A percentile compares a stretch with the other conserved stretches of the same genome.
phyloP scores from a whole-genome alignment of 2,329 filamentous ascomycete species.

The Orbilia oligospora region DNA sequence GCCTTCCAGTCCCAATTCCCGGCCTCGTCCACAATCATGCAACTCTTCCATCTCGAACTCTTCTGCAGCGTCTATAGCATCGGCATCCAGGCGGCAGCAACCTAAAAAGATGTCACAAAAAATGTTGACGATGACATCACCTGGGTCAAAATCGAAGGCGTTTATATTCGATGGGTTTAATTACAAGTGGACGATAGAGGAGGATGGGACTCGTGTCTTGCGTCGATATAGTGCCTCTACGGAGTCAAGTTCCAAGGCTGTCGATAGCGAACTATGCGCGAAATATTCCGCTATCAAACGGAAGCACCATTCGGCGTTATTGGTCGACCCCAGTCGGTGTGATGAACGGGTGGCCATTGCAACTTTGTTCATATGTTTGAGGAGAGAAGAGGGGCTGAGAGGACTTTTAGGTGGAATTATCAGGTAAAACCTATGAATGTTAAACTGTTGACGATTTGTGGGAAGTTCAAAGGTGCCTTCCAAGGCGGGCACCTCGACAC shows the following conservation, averaged over 20 bases:
- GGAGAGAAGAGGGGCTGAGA: slow-evolving; percentile 52
- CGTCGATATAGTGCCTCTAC: slow-evolving; percentile 36
- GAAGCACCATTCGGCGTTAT: slow-evolving; percentile 42
- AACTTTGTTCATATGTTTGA: slow-evolving; percentile 50
- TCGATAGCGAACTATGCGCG: slow-evolving; percentile 51
- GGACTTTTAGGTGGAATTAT: slow-evolving; percentile 54
- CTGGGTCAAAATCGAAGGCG: slow-evolving; percentile 34
- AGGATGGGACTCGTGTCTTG: slow-evolving; percentile 46
- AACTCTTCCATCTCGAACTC: slow-evolving; percentile 57
- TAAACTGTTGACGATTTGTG: not conserved
- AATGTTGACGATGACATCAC: slow-evolving; percentile 58
- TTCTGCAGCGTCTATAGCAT: slow-evolving; percentile 46
- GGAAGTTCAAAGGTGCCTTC: too few species aligned
- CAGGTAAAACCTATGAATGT: slow-evolving; percentile 8
- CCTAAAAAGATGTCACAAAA: slow-evolving; percentile 57
- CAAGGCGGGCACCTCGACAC: too few species aligned
- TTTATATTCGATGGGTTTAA: slow-evolving; percentile 48
- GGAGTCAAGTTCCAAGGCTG: slow-evolving; percentile 31
- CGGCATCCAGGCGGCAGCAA: slow-evolving; percentile 39
- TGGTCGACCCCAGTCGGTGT: slow-evolving; percentile 56
- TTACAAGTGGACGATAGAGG: slow-evolving; percentile 52
- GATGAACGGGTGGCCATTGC: slow-evolving; percentile 59
- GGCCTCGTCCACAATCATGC: slow-evolving; percentile 55
- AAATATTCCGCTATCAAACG: slow-evolving; percentile 55
- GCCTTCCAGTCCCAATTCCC: slow-evolving; percentile 38